phyloP scores from a whole-genome alignment of 805 yeast species.

The Saccharomycopsis vini region DNA sequence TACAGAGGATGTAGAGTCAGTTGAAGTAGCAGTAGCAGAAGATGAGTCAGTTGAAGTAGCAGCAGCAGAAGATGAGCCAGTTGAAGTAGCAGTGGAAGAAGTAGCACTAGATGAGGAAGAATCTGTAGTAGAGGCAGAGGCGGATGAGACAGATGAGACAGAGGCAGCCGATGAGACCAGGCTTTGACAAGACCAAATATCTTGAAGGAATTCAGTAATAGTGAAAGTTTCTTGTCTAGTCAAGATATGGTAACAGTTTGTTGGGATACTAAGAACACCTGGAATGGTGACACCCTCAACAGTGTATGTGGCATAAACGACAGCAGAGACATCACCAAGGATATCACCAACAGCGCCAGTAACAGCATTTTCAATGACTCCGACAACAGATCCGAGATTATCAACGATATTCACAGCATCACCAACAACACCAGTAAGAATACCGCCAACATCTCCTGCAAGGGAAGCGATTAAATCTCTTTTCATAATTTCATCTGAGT shows the following conservation, averaged over 20 bases:
- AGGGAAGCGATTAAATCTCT: too few relatives aligned
- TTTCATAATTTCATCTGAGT: not conserved
- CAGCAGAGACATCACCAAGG: conserved; percentile 1
- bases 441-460: too few relatives aligned
- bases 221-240: conserved; percentile 8
- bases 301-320: conserved; percentile 9
- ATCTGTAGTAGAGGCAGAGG: conserved; percentile 2
- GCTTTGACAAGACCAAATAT: conserved; percentile 4
- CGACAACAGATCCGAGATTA: conserved; percentile 3
- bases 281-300: conserved; percentile 4
- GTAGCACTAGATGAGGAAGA: not conserved
- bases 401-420: conserved; percentile 5
- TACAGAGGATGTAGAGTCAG: too few relatives aligned
- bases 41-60: not conserved
- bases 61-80: too few relatives aligned
- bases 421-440: conserved; percentile 4
- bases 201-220: conserved; percentile 7
- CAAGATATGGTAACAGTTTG: conserved; percentile 5
- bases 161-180: too few relatives aligned
- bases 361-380: conserved; percentile 1
- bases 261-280: conserved; percentile 7
- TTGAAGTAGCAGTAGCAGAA: conserved; percentile 1
- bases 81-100: not conserved
- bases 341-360: conserved; percentile 2
- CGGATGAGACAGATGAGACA: conserved; percentile 1